phyloP scores from a whole-genome alignment of 345 rosid species.

The Clausena lansium region DNA sequence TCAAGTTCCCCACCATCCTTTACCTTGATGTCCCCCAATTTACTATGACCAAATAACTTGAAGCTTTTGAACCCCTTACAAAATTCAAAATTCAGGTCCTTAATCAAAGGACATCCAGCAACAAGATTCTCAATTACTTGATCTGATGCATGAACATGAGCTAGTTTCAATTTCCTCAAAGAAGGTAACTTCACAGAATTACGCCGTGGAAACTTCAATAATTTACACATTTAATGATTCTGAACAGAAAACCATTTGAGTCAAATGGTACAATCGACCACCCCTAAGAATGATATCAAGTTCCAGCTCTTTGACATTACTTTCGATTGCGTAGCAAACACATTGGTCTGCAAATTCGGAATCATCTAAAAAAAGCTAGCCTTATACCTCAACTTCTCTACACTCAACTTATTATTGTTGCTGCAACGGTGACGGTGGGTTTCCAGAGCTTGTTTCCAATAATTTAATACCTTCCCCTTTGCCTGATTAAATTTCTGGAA shows the following conservation, averaged over 20 bases:
- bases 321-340: not conserved
- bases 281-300: not conserved
- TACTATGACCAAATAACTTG: not conserved
- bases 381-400: not conserved
- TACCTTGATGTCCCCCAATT: not conserved
- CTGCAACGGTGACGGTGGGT: not conserved
- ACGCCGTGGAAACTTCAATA: not conserved
- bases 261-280: not conserved
- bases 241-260: not conserved
- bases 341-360: not conserved
- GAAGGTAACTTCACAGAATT: not conserved
- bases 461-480: not conserved
- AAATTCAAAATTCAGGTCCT: not conserved
- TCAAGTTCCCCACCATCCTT: not conserved
- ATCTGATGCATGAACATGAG: not conserved
- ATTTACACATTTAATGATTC: not conserved
- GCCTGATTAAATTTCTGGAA: not conserved
- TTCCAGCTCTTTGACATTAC: not conserved
- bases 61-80: not conserved
- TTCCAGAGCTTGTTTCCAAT: not conserved
- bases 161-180: not conserved
- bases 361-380: not conserved
- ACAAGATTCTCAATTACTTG: not conserved
- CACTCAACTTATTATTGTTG: not conserved
- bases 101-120: constrained; percentile 4